These are phyloP conservation scores for Pseudopediastrum boryanum DNA, from an alignment of 139 green algal species.

Conservation along the genomic window DNA sequence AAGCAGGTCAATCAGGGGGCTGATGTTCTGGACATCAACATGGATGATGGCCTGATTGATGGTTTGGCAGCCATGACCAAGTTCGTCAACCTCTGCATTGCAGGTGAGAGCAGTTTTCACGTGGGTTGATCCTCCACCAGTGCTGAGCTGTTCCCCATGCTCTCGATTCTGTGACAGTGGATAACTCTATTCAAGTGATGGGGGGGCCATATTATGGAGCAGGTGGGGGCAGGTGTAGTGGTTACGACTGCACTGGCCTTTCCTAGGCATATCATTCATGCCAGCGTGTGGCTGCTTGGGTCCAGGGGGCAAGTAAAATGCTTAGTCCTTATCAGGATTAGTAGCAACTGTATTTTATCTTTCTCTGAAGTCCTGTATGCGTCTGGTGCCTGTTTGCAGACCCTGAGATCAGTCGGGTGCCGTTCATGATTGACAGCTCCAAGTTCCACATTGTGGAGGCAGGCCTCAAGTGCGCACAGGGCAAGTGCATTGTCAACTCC, in stretches of 20 bases:
- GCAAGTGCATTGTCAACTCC: slow-evolving; percentile 99
- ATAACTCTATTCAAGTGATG: neutral
- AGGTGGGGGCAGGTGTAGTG: slow-evolving; percentile 89
- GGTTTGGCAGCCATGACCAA: slow-evolving; percentile 93
- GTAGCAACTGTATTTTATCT: too few species aligned
- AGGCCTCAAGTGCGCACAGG: slow-evolving; percentile 95
- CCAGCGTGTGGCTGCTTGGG: too few species aligned
- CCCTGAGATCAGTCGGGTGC: slow-evolving; percentile 91
- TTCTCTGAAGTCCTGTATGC: too few species aligned
- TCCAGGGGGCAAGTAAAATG: too few species aligned
- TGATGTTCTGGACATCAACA: slow-evolving; percentile 98
- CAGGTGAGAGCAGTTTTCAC: slow-evolving; percentile 71
- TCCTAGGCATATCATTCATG: too few species aligned
- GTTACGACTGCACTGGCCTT: slow-evolving; percentile 87
- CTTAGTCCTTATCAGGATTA: too few species aligned
- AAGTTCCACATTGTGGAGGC: slow-evolving; percentile 99
- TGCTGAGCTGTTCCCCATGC: neutral
- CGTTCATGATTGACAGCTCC: slow-evolving; percentile 98
- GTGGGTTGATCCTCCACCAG: too few species aligned
- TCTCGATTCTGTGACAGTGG: neutral
- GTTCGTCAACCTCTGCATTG: slow-evolving; percentile 91
- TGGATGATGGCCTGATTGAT: slow-evolving; percentile 98
- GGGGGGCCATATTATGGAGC: neutral
- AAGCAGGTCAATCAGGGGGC: slow-evolving; percentile 88
- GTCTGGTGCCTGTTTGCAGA: slow-evolving; percentile 53